Percentiles rank a stretch among this genome's conserved stretches.
These are phyloP conservation scores for Lecanicillium sp. DNA, from an alignment of 2,329 filamentous ascomycete species.

Conservation along the genomic window DNA sequence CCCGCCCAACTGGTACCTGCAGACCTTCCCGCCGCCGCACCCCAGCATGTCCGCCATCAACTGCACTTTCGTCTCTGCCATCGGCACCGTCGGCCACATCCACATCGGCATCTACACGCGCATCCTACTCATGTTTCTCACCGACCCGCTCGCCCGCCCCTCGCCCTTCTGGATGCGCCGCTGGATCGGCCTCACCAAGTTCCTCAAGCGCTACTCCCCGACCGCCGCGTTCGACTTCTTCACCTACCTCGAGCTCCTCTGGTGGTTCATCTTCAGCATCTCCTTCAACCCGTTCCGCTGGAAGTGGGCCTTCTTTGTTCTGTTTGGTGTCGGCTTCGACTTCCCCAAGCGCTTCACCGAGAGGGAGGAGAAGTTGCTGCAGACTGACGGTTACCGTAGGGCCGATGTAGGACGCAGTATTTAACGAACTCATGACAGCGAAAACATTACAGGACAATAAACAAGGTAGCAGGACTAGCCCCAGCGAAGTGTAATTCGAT, in stretches of 20 bases:
- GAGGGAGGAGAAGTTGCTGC: conserved; percentile 56
- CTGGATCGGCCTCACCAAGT: conserved; percentile 79
- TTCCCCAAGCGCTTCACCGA: conserved; percentile 62
- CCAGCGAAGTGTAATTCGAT: background rate
- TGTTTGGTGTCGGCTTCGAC: conserved; percentile 64
- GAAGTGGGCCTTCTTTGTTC: conserved; percentile 84
- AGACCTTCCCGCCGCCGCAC: conserved; percentile 73
- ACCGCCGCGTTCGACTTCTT: conserved; percentile 83
- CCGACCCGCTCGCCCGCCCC: conserved; percentile 70
- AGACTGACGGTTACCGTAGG: conserved; percentile 37
- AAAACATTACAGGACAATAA: no score
- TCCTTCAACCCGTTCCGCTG: conserved; percentile 78
- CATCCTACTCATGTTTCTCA: conserved; percentile 78
- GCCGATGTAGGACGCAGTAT: conserved; percentile 20
- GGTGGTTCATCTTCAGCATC: conserved; percentile 79
- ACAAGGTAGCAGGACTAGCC: background rate
- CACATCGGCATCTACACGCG: conserved; percentile 87
- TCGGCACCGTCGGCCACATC: conserved; percentile 79
- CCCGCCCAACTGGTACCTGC: conserved; percentile 83
- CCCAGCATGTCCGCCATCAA: conserved; percentile 75
- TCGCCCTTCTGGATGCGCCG: conserved; percentile 69
- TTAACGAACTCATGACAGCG: conserved; percentile 13
- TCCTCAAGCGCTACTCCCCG: conserved; percentile 63
- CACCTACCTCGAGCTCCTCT: conserved; percentile 76
- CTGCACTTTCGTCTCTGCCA: conserved; percentile 73